Percentiles rank a stretch among this genome's conserved stretches.
Evolutionary conservation across 495 filamentous ascomycete genomes (phyloP).

Genomic region (Tuber melanosporum): DNA sequence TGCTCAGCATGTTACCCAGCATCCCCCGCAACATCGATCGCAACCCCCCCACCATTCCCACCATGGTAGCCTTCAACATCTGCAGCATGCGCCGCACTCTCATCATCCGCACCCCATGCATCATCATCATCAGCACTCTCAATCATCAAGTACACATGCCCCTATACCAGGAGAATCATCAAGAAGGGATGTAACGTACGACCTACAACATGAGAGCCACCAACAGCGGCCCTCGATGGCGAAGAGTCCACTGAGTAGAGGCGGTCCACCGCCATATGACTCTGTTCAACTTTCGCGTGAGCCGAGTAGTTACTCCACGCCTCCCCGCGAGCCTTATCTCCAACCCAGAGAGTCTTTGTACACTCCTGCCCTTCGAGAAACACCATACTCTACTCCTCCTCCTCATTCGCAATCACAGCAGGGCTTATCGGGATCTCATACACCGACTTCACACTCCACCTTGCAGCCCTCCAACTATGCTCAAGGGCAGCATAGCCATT

Average conservation of each 20-base stretch:
- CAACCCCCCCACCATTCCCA: slow-evolving; percentile 12
- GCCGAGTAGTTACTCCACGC: slow-evolving; percentile 8
- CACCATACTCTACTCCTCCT: slow-evolving; percentile 22
- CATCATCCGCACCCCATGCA: slow-evolving; percentile 14
- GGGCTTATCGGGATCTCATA: slow-evolving; percentile 10
- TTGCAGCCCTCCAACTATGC: slow-evolving; percentile 5
- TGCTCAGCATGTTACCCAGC: slow-evolving; percentile 13
- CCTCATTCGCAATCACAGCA: slow-evolving; percentile 16
- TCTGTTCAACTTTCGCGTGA: not conserved
- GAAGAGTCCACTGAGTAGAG: slow-evolving; percentile 10
- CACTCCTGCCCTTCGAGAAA: slow-evolving; percentile 15
- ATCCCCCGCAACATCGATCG: not conserved
- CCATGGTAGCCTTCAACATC: slow-evolving; percentile 11
- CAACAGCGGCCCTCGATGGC: slow-evolving; percentile 17
- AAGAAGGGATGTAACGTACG: slow-evolving; percentile 25
- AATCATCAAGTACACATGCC: slow-evolving; percentile 17
- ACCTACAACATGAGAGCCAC: slow-evolving; percentile 22
- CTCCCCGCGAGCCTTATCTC: slow-evolving; percentile 10
- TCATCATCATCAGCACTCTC: not conserved
- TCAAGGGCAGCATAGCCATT: slow-evolving; percentile 5
- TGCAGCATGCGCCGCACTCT: slow-evolving; percentile 15
- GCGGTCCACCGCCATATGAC: slow-evolving; percentile 16
- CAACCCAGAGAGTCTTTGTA: not conserved
- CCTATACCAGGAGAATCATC: slow-evolving; percentile 23
- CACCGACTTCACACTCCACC: slow-evolving; percentile 20